Percentiles rank a stretch among this genome's conserved stretches.
Evolutionary conservation across 2,329 filamentous ascomycete species (phyloP).

Genomic region (Coniosporium tulheliwenetii): DNA sequence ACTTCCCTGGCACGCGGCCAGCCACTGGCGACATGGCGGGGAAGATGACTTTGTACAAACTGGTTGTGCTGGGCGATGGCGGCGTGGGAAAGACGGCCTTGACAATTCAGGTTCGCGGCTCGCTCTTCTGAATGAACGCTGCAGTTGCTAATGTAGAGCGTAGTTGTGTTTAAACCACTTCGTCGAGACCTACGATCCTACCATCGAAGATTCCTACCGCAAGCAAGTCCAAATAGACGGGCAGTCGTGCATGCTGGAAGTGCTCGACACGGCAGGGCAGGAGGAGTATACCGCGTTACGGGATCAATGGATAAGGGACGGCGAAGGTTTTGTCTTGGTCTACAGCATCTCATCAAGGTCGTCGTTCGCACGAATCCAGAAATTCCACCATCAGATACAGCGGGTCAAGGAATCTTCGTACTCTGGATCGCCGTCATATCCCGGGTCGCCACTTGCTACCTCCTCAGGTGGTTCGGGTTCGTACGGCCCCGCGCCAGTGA

Average conservation of each 20-base stretch:
- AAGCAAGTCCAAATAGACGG: slow-evolving; percentile 74
- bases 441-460: slow-evolving; percentile 53
- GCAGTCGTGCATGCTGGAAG: slow-evolving; percentile 93
- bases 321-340: slow-evolving; percentile 92
- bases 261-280: slow-evolving; percentile 91
- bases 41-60: slow-evolving; percentile 90
- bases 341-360: slow-evolving; percentile 97
- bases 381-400: slow-evolving; percentile 94
- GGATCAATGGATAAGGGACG: slow-evolving; percentile 97
- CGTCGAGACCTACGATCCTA: slow-evolving; percentile 72
- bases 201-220: slow-evolving; percentile 53
- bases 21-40: slow-evolving; percentile 49
- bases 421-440: slow-evolving; percentile 59
- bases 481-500: slow-evolving; percentile 64
- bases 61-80: slow-evolving; percentile 89
- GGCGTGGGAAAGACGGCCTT: slow-evolving; percentile 89
- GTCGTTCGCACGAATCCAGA: slow-evolving; percentile 86
- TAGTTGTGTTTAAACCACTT: slow-evolving; percentile 96
- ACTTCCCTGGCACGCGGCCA: too few species aligned
- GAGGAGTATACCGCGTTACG: slow-evolving; percentile 95
- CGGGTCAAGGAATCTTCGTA: slow-evolving; percentile 80
- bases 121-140: background rate
- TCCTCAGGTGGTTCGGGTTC: slow-evolving; percentile 37
- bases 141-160: slow-evolving; percentile 5
- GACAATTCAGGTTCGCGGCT: slow-evolving; percentile 50